phyloP scores from a whole-genome alignment of 2,329 filamentous ascomycete genomes.

The Aspergillus chevalieri region DNA sequence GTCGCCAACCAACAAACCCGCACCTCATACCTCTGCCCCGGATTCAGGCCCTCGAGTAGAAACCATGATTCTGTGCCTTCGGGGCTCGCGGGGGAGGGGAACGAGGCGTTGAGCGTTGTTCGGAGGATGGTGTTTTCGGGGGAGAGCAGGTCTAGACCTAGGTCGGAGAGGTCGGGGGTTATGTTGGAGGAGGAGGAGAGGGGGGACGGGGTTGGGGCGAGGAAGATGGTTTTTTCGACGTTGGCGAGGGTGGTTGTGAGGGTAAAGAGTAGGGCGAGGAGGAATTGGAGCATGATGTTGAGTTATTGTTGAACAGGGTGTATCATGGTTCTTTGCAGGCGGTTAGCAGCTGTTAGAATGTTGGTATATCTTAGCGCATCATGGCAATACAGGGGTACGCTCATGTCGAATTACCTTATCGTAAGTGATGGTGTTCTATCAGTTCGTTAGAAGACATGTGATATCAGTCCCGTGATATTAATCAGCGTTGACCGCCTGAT shows the following conservation, averaged over 20 bases:
- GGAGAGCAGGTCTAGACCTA: constrained; percentile 61
- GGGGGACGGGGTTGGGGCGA: constrained; percentile 56
- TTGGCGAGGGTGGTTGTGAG: constrained; percentile 52
- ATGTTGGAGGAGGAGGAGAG: constrained; percentile 52
- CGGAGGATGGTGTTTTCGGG: constrained; percentile 53
- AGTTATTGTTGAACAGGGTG: background rate
- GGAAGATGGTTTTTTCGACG: constrained; percentile 86
- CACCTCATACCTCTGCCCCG: constrained; percentile 77
- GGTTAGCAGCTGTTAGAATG: too few species aligned
- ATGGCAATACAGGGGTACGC: too few species aligned
- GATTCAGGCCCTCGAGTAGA: constrained; percentile 63
- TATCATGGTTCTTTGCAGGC: background rate
- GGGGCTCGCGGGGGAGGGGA: constrained; percentile 48
- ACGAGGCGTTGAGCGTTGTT: constrained; percentile 60
- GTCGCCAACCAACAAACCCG: constrained; percentile 90
- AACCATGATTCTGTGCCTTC: constrained; percentile 69
- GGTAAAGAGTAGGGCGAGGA: constrained; percentile 11
- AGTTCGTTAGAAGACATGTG: too few species aligned
- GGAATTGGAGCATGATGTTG: background rate
- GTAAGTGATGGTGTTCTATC: too few species aligned
- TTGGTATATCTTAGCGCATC: background rate
- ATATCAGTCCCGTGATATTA: constrained; percentile 3
- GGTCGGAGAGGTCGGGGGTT: constrained; percentile 48
- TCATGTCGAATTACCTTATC: too few species aligned
- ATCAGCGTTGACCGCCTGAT: constrained; percentile 18